phyloP scores from a whole-genome alignment of 345 rosid species.

The Arabidopsis suecica region DNA sequence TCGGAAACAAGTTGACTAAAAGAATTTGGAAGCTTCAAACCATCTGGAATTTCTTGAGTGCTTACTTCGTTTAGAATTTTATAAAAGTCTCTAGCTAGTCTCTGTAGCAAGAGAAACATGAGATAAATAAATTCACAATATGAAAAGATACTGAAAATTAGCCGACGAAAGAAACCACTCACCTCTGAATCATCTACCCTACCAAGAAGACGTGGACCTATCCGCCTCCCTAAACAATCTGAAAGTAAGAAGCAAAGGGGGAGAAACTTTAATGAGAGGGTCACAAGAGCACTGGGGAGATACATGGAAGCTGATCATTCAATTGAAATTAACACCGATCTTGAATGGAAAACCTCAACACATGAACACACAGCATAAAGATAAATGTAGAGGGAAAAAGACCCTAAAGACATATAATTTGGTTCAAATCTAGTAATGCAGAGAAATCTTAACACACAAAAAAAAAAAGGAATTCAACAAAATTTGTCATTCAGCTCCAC shows the following conservation, averaged over 20 bases:
- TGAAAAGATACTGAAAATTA: slow-evolving; percentile 16
- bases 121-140: slow-evolving; percentile 42
- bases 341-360: slow-evolving; percentile 14
- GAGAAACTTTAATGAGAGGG: slow-evolving; percentile 31
- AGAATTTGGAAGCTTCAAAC: slow-evolving; percentile 84
- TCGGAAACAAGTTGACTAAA: slow-evolving; percentile 84
- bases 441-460: slow-evolving; percentile 12
- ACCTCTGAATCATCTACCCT: slow-evolving; percentile 95
- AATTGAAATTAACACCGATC: slow-evolving; percentile 11
- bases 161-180: slow-evolving; percentile 40
- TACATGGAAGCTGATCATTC: neutral
- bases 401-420: neutral
- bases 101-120: slow-evolving; percentile 59
- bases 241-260: slow-evolving; percentile 39
- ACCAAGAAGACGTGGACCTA: slow-evolving; percentile 95
- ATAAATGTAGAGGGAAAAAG: neutral
- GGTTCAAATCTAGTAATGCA: slow-evolving; percentile 20
- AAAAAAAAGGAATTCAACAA: neutral
- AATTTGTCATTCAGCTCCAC: slow-evolving; percentile 33
- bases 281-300: slow-evolving; percentile 25
- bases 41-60: slow-evolving; percentile 80
- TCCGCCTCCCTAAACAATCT: slow-evolving; percentile 99
- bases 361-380: slow-evolving; percentile 11
- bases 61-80: slow-evolving; percentile 85
- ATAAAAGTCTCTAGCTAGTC: slow-evolving; percentile 84